phyloP scores from a whole-genome alignment of 1,139 yeast species.

The Oligophagozyma castellii region DNA sequence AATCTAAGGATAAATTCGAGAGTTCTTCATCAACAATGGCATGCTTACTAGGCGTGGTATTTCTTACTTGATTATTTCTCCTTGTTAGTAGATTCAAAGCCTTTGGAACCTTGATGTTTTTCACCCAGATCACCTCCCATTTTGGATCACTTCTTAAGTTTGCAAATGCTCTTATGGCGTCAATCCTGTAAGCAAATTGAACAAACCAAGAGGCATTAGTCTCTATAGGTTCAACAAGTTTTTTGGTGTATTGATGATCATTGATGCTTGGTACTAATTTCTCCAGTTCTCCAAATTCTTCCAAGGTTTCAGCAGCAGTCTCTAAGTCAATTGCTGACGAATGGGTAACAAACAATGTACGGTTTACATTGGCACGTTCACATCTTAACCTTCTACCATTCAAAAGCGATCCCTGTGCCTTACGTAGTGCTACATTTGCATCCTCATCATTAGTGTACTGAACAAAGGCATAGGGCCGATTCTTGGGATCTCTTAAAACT shows the following conservation, averaged over 20 bases:
- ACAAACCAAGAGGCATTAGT: constrained; percentile 52
- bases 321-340: constrained; percentile 14
- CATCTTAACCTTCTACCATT: constrained; percentile 73
- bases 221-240: constrained; percentile 16
- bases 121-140: constrained; percentile 72
- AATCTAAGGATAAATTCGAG: too few species aligned
- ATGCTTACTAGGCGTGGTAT: too few species aligned
- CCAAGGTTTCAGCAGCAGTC: constrained; percentile 30
- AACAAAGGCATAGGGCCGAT: constrained; percentile 89
- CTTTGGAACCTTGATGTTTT: constrained; percentile 46
- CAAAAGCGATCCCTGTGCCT: constrained; percentile 55
- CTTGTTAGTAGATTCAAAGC: constrained; percentile 10
- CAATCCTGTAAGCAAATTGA: constrained; percentile 75
- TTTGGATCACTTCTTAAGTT: constrained; percentile 38
- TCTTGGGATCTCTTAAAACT: constrained; percentile 67
- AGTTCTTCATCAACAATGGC: too few species aligned
- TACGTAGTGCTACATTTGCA: constrained; percentile 51
- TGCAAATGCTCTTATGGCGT: constrained; percentile 81
- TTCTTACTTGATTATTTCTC: neutral
- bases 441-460: constrained; percentile 65
- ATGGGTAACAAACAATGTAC: constrained; percentile 49
- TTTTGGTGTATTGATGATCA: constrained; percentile 23
- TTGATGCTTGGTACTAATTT: constrained; percentile 42
- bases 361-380: constrained; percentile 81
- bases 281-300: constrained; percentile 62